Evolutionary conservation across 2,329 filamentous ascomycete genomes (phyloP), one percentile per base, ranked within the genome.

Genomic region (Orbilia javanica): DNA sequence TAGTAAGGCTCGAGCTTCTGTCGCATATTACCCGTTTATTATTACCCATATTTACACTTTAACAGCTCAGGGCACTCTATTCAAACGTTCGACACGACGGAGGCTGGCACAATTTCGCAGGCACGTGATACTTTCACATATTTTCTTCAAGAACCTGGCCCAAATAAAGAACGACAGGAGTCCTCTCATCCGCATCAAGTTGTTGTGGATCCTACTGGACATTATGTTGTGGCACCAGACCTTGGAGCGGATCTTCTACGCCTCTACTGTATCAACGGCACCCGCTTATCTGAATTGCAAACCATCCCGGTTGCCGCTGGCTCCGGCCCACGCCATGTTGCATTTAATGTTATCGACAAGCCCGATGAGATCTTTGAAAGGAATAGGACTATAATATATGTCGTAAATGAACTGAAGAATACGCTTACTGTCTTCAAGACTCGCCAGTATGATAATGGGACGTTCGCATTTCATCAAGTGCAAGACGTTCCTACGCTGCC

Each of bases 151-250:
- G 39, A 34, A 5, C 80, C 81, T 1, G 77, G 77, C 4, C 64
- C 80, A 11, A 65, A 79, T 46, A 74, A 66, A 4, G 70, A 39
- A 27, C 87, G 88, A 63, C 89, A 92, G 83, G 85, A 88, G 39
- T 85, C 86, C 5, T 85, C 90, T 1, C 89, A 91, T 82, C 90
- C 90, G 18, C 90, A 92, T 83, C 84, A 91, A 81, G 87, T 88
- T 18, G 82, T 91, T 63, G 82, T 90, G 36, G 91, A 93, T 82
- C 91, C 90, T 5, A 90, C 88, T 1, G 88, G 87, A 4, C 81
- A 85, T n/a, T 93, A 88, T 82, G 80, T 92, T 29, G 81, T 92
- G 8, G 86, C 89, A 4, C 90, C 90, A 0, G 91, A 93, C 80
- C 86, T 94, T 3, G 89, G 91, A 46, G 86, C 88, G 0, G 91